Percentiles rank a stretch among this genome's conserved stretches.
These are phyloP conservation scores for Scedosporium boydii DNA, from an alignment of 2,329 filamentous ascomycete genomes.

Conservation along the genomic window DNA sequence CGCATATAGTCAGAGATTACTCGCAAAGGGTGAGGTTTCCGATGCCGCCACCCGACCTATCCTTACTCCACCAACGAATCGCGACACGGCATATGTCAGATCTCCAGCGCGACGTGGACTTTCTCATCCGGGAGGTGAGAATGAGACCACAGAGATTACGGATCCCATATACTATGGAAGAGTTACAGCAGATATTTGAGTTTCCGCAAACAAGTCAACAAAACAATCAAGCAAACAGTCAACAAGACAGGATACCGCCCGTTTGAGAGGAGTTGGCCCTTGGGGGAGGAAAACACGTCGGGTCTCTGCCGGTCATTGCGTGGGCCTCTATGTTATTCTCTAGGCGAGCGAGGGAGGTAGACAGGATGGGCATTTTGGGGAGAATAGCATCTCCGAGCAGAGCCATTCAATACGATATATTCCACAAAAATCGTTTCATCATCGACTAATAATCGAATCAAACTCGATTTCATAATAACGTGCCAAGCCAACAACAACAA, in stretches of 20 bases:
- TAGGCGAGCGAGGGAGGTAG: not conserved
- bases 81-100: not conserved
- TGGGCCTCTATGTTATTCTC: not conserved
- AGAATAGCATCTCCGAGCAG: not conserved
- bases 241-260: not conserved
- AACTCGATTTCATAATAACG: too few relatives aligned
- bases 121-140: not conserved
- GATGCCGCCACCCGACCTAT: not conserved
- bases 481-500: too few relatives aligned
- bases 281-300: not conserved
- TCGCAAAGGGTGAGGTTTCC: not conserved
- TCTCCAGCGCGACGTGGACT: not conserved
- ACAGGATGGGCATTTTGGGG: not conserved
- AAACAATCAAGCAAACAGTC: not conserved
- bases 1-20: not conserved
- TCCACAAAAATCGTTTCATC: not conserved
- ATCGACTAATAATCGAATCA: too few relatives aligned
- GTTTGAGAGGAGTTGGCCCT: not conserved
- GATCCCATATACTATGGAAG: not conserved
- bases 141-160: not conserved
- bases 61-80: not conserved
- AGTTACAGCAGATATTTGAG: not conserved
- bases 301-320: not conserved
- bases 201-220: not conserved
- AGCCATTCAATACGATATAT: slow-evolving; percentile 1